These are phyloP conservation scores for Salix caprea DNA, from an alignment of 345 rosid species.

Conservation along the genomic window DNA sequence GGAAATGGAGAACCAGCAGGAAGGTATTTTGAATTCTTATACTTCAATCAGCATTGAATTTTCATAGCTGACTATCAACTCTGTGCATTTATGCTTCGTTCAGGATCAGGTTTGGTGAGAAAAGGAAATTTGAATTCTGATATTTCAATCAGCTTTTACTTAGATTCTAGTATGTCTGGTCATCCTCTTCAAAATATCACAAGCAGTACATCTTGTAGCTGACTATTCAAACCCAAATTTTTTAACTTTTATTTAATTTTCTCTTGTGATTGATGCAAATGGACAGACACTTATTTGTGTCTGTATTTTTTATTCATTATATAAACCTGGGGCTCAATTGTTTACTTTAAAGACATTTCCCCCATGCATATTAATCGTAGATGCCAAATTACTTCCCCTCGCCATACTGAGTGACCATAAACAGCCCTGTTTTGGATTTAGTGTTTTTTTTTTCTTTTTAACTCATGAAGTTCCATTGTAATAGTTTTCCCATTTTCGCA, in stretches of 20 bases:
- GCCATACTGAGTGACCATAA: neutral
- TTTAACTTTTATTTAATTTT: neutral
- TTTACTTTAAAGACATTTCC: slow-evolving; percentile 6
- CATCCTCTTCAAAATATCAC: neutral
- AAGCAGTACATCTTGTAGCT: neutral
- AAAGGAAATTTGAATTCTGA: neutral
- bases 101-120: neutral
- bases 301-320: neutral
- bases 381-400: slow-evolving; percentile 11
- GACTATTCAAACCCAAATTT: neutral
- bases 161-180: neutral
- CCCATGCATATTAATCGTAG: neutral
- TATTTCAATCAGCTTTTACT: neutral
- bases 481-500: slow-evolving; percentile 17
- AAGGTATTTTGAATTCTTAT: slow-evolving; percentile 32
- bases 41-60: slow-evolving; percentile 5
- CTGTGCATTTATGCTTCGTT: neutral
- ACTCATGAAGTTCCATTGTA: neutral
- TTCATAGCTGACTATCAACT: neutral
- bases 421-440: slow-evolving; percentile 4
- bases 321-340: neutral
- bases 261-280: neutral
- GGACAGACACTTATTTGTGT: neutral
- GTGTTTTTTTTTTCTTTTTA: too few relatives aligned
- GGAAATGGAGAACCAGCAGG: slow-evolving; percentile 25